These are phyloP conservation scores for Xylaria sp. DNA, from an alignment of 2,329 filamentous ascomycete genomes.

Conservation along the genomic window DNA sequence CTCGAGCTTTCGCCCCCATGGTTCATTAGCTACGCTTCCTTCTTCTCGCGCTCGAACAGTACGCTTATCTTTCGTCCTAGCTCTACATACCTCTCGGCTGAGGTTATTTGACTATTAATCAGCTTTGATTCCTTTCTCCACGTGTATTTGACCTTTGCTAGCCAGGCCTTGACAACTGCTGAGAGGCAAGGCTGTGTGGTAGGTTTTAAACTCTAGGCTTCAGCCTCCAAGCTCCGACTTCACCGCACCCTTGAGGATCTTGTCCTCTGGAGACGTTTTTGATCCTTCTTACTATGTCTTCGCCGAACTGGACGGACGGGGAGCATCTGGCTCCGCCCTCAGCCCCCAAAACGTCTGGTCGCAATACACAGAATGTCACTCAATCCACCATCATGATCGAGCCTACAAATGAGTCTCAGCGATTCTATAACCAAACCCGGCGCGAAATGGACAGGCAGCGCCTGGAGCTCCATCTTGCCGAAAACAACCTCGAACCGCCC, in stretches of 20 bases:
- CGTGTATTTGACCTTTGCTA: constrained; percentile 11
- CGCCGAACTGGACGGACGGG: constrained; percentile 26
- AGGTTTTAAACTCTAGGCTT: constrained; percentile 3
- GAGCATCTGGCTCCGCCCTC: constrained; percentile 25
- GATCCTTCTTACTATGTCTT: constrained; percentile 37
- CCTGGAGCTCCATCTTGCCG: constrained; percentile 41
- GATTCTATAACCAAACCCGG: constrained; percentile 46
- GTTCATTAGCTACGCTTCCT: constrained; percentile 28
- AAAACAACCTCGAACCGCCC: constrained; percentile 41
- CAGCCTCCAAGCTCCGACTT: constrained; percentile 16
- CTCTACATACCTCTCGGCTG: neutral
- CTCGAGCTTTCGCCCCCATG: constrained; percentile 37
- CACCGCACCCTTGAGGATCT: neutral
- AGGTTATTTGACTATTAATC: constrained; percentile 21
- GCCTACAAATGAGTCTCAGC: constrained; percentile 43
- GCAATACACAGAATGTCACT: constrained; percentile 29
- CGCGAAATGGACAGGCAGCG: constrained; percentile 41
- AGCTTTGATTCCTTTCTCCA: constrained; percentile 21
- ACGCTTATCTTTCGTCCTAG: constrained; percentile 27
- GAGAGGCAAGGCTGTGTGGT: constrained; percentile 30
- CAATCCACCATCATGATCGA: constrained; percentile 43
- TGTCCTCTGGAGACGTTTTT: neutral
- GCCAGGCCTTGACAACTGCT: constrained; percentile 6
- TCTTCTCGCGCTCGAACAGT: constrained; percentile 28
- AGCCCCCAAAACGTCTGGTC: constrained; percentile 19